Evolutionary conservation across 2,329 filamentous ascomycete species (phyloP).

Genomic region (Endothia cerciana): DNA sequence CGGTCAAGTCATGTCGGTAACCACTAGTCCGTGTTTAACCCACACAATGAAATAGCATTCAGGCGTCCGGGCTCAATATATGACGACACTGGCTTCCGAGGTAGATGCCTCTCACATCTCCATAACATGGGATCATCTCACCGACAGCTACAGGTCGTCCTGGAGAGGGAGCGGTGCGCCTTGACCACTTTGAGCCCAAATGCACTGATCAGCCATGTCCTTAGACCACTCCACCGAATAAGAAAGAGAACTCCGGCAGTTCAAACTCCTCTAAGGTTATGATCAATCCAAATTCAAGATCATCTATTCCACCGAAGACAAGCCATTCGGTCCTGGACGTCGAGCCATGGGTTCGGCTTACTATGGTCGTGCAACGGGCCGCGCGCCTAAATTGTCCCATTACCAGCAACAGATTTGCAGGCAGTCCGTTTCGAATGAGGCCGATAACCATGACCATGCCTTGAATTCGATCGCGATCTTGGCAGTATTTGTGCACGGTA

Average conservation of each 20-base stretch:
- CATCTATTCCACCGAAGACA: not conserved
- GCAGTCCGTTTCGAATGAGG: not conserved
- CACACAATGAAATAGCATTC: not conserved
- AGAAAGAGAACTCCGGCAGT: not conserved
- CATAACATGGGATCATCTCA: not conserved
- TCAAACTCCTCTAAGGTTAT: not conserved
- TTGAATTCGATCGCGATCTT: not conserved
- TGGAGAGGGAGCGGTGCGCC: not conserved
- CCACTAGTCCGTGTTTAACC: not conserved
- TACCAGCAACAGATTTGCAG: not conserved
- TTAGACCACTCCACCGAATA: not conserved
- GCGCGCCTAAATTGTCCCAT: not conserved
- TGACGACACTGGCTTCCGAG: not conserved
- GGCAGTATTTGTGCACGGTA: conserved; percentile 3
- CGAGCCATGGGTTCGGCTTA: not conserved
- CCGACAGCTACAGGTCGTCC: not conserved
- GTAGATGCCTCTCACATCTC: not conserved
- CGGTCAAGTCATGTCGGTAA: not conserved
- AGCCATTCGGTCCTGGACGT: not conserved
- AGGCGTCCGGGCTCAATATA: not conserved
- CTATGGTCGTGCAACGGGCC: conserved; percentile 1
- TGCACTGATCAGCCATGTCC: not conserved
- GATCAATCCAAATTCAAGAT: not conserved
- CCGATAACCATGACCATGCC: not conserved
- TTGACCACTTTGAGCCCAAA: not conserved